Base-by-base conservation (phyloP, 2,329 filamentous ascomycete genomes). In the Berkeleyomyces basicola region DNA sequence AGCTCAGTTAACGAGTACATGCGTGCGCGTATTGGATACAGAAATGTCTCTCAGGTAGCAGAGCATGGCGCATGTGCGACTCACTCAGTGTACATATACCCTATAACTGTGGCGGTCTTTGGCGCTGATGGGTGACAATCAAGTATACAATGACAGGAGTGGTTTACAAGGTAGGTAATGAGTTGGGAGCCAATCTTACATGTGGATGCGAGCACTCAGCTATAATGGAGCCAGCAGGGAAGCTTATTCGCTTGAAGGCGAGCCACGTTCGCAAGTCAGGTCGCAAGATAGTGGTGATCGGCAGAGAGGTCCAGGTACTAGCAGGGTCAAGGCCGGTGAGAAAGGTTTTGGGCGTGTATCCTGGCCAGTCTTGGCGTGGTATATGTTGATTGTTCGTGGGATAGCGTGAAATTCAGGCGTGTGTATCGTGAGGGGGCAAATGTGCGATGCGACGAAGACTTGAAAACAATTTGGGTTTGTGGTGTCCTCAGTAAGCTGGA, bases 231-330 rank as follows among this genome's bases (percentile, higher is more conserved):
- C 40, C 23, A 46, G 42, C 31, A 46, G 14, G 58, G 42, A 46
- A 46, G 58, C 6, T 33, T 33, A 47, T 47, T 59, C 58, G 58
- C 58, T 47, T 59, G 40, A 16, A 59, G 42, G 43, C 58, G 58
- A 46, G 58, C 58, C 58, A 59, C 58, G 58, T 59, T 59, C 42
- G 3, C 40, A 16, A 23, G 14, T 39, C 14, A 58, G 23, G 7
- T 58, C 7, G 36, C 11, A 40, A 59, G 36, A 46, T 16, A 42
- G 58, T 46, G 7, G n/a, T 59, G 58, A 59, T 59, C 58, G 39
- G 36, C 58, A 37, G n/a, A 36, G 7, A 33, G 10, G 23, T 51
- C 31, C 14, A 47, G 44, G 40, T 23, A 11, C 40, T 11, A 4
- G 40, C 33, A 36, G n/a, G 43, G 11, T 36, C 23, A 36, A 23